Base-by-base conservation (phyloP, 805 yeast species). In the Debaryomyces hansenii region DNA sequence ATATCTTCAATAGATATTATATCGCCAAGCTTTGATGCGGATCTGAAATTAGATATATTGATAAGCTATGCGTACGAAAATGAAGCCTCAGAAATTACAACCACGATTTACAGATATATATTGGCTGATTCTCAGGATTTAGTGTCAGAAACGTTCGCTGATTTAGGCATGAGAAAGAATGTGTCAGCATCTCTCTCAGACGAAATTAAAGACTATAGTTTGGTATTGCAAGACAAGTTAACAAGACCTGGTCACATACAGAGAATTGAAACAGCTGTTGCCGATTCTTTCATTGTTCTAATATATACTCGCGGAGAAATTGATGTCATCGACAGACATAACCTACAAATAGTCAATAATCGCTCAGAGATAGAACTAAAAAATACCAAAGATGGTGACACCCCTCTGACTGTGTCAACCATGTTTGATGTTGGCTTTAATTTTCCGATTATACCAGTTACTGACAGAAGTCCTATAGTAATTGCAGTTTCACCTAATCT, bases 361-460 rank as follows among this genome's bases (percentile, higher is more conserved):
- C 34, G 16, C 4, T 16, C 27, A 18, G 33, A 46, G 14, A 37
- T 11, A 11, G 41, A 29, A 9, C 35, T 4, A 7, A 14, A 14
- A 9, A 32, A 32, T 16, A 24, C 41, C 11, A 28, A 34, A 12
- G 29, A 28, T 7, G 33, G 20, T 4, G 41, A 35, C n/a, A 52
- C 56, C 29, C 74, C 79, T 2, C 21, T 53, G 0, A 45, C 69
- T 0, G 64, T 81, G 4, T 56, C 71, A 2, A 64, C 79, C 0
- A 53, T 83, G 2, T 64, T 74, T 27, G 87, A 83, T 51, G 71
- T 78, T 5, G 88, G 87, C 0, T 84, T 76, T 56, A 60, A 67
- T 40, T 71, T 82, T 37, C 78, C 82, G 0, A 54, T 54, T 24
- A 14, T 39, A 12, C 49, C 24, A 10, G 15, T 52, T 3, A 37